Base-by-base conservation (phyloP, 495 filamentous ascomycete genomes). In the Aspergillus avenaceus region DNA sequence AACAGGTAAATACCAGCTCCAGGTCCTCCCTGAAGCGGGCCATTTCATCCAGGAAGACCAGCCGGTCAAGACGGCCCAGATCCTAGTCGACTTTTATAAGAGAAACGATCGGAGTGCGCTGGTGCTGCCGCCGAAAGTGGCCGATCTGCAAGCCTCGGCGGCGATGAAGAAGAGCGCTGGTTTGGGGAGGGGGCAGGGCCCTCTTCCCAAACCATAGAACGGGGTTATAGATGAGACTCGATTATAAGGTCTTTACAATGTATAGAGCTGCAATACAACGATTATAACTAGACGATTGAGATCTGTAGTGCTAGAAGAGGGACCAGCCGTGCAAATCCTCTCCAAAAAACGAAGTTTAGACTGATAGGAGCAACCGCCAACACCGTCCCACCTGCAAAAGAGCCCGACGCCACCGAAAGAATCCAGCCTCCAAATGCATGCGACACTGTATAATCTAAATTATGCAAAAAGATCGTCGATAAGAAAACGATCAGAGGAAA, bases 31-130 rank as follows among this genome's bases (percentile, higher is more conserved):
- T 0, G 88, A 96, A 66, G 91, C 91, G 5, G 93, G 93, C 0
- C 93, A 97, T 66, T 98, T 97, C 58, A 80, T 99, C 41, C 95
- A 97, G 52, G 93, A 99, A 66, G 93, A 99, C 65, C 78, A 90
- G 47, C 90, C 95, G 1, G 84, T 86, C 52, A 95, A 90, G 73
- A 91, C 85, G 23, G 93, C 95, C 5, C 79, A 81, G 55, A 78
- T 84, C 22, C 66, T 97, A 45, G 90, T 86, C 2, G 95, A 97
- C 62, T 97, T 99, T 58, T 88, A 91, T 59, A 85, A 83, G 56
- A 72, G 93, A 24, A 97, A 97, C 65, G 91, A 97, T 66, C 76
- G 91, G 42, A 86, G 80, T 55, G 80, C 85, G 1, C 63, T 97
- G 53, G 86, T 97, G 6, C 71, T 97, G 45, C 93, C 93, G 23